Evolutionary conservation across 129 eudicot species (phyloP), one percentile per base, ranked within the genome.

Genomic region (Chrysanthemum makinoi): DNA sequence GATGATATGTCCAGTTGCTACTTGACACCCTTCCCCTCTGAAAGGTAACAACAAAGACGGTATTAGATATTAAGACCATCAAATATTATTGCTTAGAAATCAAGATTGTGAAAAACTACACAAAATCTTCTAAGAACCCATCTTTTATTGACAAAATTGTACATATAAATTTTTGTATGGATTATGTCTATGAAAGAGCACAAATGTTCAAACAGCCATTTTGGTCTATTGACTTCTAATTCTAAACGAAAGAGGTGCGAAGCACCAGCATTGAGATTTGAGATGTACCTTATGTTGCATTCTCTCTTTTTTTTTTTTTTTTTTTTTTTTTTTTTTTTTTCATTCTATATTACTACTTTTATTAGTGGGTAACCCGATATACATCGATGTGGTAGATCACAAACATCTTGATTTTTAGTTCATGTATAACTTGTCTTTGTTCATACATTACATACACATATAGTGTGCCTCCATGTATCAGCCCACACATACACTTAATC

Each of bases 71-170:
- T 22, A 50, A 33, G 30, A 70, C 62, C 24, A 44, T 49, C 52
- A 39, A 18, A 53, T 43, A 63, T 44, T 20, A 57, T 75, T 65
- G 54, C 18, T 44, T 33, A 56, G 73, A 44, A 57, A 5, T 74
- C 44, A 55, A 66, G 26, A 65, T 39, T 54, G 44, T 65, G 72
- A 43, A 77, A 69, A 50, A 69, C 14, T 70, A 77, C 66, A 77
- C 54, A 66, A 49, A 49, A 62, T 61, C 5, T 65, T 46, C 24
- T 26, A 44, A 52, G 60, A 64, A 64, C 19, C 77, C 67, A 28
- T 30, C 5, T 68, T 54, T 66, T 66, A 11, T 76, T 68, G 69
- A 68, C 54, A 18, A 26, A 62, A n/a, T 15, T 68, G 14, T 54
- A 66, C 79, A n/a, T 4, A 16, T 50, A 46, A 14, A 26, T 14